Conservation (phyloP, 1,139 yeast genomes). For the Magnusiomyces ingens region DNA sequence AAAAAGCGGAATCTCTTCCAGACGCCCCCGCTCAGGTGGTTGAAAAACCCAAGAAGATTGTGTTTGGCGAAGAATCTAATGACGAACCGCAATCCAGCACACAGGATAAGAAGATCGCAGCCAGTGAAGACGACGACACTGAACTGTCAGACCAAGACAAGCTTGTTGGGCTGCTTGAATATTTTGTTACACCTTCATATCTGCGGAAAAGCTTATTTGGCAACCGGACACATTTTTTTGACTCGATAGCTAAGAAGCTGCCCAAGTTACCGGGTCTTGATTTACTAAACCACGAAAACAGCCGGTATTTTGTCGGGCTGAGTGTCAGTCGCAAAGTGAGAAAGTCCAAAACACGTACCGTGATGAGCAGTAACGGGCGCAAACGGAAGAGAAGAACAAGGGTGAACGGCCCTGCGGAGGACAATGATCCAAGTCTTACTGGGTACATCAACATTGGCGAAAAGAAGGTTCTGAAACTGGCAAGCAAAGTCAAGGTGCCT, state of each 20-base stretch:
- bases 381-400: constrained; percentile 43
- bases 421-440: constrained; percentile 37
- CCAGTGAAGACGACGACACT: constrained; percentile 14
- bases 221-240: constrained; percentile 43
- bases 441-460: constrained; percentile 72
- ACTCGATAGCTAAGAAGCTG: constrained; percentile 52
- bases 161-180: constrained; percentile 69
- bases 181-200: constrained; percentile 81
- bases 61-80: constrained; percentile 24
- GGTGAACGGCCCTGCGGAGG: constrained; percentile 29
- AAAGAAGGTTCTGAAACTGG: constrained; percentile 48
- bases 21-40: constrained; percentile 30
- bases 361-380: constrained; percentile 1
- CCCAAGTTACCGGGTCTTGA: constrained; percentile 73
- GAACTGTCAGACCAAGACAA: constrained; percentile 38
- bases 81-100: constrained; percentile 8
- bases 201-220: constrained; percentile 59
- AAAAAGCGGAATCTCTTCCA: constrained; percentile 22
- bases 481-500: constrained; percentile 57
- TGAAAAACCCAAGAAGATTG: constrained; percentile 23
- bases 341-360: constrained; percentile 11
- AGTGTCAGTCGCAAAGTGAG: constrained; percentile 52
- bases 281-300: constrained; percentile 48
- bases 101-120: constrained; percentile 10
- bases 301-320: constrained; percentile 55